Conservation (phyloP, 768 basidiomycete species). For the Ramaria rubella region DNA sequence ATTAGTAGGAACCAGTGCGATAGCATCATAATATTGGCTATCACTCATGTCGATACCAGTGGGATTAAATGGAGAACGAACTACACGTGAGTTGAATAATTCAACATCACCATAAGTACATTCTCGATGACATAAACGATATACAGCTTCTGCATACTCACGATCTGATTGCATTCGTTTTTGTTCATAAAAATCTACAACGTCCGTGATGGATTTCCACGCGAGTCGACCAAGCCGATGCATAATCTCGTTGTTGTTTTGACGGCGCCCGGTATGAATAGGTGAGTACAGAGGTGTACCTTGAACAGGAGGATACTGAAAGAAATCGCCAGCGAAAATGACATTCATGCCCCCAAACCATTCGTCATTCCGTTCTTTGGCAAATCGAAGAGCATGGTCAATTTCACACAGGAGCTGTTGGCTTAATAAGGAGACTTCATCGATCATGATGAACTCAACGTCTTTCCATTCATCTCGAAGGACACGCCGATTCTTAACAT, state of each 20-base stretch:
- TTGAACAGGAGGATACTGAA: constrained; percentile 34
- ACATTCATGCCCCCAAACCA: constrained; percentile 36
- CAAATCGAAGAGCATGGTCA: constrained; percentile 26
- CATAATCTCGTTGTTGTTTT: not conserved
- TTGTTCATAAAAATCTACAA: not conserved
- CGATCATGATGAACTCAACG: constrained; percentile 34
- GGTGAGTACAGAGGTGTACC: constrained; percentile 21
- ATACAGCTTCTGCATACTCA: not conserved
- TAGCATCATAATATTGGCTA: not conserved
- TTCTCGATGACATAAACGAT: constrained; percentile 11
- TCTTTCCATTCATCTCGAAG: constrained; percentile 30
- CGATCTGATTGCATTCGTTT: not conserved
- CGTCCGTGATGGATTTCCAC: not conserved
- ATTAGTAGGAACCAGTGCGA: constrained; percentile 12
- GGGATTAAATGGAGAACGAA: constrained; percentile 2
- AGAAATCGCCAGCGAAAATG: constrained; percentile 39
- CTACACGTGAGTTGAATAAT: constrained; percentile 24
- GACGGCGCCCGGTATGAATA: not conserved
- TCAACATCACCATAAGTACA: constrained; percentile 29
- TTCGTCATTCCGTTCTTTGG: constrained; percentile 22
- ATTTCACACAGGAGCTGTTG: constrained; percentile 27
- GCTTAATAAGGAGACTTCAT: constrained; percentile 35
- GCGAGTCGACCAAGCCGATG: not conserved
- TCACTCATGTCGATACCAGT: not conserved
- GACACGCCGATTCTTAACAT: not conserved